phyloP scores from a whole-genome alignment of 345 rosid species.

The Dovyalis caffra region DNA sequence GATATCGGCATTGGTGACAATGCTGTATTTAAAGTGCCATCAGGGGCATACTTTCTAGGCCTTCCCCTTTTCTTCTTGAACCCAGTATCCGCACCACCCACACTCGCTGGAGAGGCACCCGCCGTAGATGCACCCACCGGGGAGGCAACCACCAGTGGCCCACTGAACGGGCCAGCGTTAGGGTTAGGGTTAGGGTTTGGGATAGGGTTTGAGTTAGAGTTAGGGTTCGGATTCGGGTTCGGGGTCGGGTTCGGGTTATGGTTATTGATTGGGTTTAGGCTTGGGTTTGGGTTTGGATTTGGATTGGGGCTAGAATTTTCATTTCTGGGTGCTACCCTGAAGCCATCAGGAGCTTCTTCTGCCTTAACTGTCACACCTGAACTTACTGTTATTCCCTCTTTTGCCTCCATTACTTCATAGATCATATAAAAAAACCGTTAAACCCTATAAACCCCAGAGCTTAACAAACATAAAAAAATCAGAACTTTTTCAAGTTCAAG shows the following conservation, averaged over 20 bases:
- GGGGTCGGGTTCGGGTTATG: conserved; percentile 15
- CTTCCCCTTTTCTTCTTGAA: conserved; percentile 88
- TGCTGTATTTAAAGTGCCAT: conserved; percentile 51
- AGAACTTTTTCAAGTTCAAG: conserved; percentile 23
- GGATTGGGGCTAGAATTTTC: conserved; percentile 42
- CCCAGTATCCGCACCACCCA: conserved; percentile 32
- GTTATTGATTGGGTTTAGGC: neutral
- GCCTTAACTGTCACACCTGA: conserved; percentile 41
- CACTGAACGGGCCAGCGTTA: conserved; percentile 5
- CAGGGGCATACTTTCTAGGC: conserved; percentile 80
- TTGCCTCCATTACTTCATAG: conserved; percentile 58
- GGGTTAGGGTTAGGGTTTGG: neutral
- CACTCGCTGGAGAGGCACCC: conserved; percentile 13
- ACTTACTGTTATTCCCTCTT: conserved; percentile 42
- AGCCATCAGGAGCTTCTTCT: conserved; percentile 53
- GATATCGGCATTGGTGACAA: conserved; percentile 94
- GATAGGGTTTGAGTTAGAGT: conserved; percentile 3
- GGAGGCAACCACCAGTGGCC: conserved; percentile 17
- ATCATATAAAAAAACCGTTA: conserved; percentile 31
- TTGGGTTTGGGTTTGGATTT: conserved; percentile 27
- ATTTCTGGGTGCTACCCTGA: conserved; percentile 45
- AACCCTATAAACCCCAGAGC: conserved; percentile 33
- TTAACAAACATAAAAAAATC: conserved; percentile 25
- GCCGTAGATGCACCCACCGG: conserved; percentile 6
- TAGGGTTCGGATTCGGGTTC: conserved; percentile 7